phyloP scores from a whole-genome alignment of 257 asterid genomes.

The Solanum etuberosum region DNA sequence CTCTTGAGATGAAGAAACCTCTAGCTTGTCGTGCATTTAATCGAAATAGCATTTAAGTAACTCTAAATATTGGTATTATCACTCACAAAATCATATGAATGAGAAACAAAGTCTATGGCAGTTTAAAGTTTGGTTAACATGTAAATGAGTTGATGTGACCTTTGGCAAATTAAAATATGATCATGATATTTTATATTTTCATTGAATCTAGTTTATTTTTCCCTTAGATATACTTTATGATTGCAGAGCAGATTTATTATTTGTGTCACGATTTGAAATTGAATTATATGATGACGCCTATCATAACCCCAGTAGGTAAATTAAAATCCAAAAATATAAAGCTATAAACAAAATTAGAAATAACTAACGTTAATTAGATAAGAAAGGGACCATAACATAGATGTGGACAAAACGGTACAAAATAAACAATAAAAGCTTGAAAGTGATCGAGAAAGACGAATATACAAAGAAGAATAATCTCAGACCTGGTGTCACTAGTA shows the following conservation, averaged over 20 bases:
- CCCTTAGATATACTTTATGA: neutral
- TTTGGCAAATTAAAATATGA: neutral
- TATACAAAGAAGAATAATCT: too few species aligned
- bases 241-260: neutral
- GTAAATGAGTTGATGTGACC: neutral
- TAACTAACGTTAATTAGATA: too few species aligned
- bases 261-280: too few species aligned
- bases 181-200: neutral
- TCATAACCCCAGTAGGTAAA: too few species aligned
- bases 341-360: too few species aligned
- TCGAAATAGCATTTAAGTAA: neutral
- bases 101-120: neutral
- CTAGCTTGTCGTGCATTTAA: slow-evolving; percentile 14
- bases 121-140: neutral
- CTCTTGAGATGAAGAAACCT: slow-evolving; percentile 49
- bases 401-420: too few species aligned
- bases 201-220: neutral
- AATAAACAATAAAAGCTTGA: too few species aligned
- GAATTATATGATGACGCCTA: too few species aligned
- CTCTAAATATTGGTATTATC: neutral
- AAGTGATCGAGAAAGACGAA: too few species aligned
- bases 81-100: neutral
- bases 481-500: too few species aligned
- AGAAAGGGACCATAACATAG: too few species aligned
- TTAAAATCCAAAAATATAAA: too few species aligned